These are phyloP conservation scores for Aspergillus sp. DNA, from an alignment of 2,329 filamentous ascomycete species.

Conservation along the genomic window DNA sequence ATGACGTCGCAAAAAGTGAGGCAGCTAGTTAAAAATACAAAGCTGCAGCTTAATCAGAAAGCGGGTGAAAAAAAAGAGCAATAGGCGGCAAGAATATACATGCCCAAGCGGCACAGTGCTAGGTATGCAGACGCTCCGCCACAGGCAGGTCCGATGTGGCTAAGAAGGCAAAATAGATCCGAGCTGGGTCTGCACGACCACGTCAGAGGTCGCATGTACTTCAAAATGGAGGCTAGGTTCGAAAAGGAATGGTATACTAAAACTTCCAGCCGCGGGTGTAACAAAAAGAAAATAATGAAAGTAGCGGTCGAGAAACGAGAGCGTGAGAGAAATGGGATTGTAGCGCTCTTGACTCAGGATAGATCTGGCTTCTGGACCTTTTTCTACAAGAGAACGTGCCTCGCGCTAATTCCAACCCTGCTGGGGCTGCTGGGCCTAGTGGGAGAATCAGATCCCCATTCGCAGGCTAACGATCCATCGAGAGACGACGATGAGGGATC, in stretches of 20 bases:
- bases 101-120: conserved; percentile 4
- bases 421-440: conserved; percentile 11
- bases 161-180: conserved; percentile 17
- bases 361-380: conserved; percentile 26
- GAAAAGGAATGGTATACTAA: conserved; percentile 11
- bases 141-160: conserved; percentile 32
- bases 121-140: conserved; percentile 38
- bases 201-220: conserved; percentile 30
- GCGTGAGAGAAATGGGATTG: conserved; percentile 10
- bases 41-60: conserved; percentile 8
- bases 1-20: conserved; percentile 10
- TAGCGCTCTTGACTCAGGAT: conserved; percentile 8
- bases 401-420: conserved; percentile 18
- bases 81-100: conserved; percentile 13
- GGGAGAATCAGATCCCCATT: conserved; percentile 18
- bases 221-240: conserved; percentile 7
- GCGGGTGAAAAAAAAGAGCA: not conserved
- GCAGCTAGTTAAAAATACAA: conserved; percentile 3
- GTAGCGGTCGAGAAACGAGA: conserved; percentile 9
- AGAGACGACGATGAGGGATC: conserved; percentile 21
- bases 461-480: conserved; percentile 21
- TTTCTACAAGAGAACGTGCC: conserved; percentile 20
- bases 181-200: conserved; percentile 29
- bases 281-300: conserved; percentile 10
- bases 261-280: conserved; percentile 19